phyloP scores from a whole-genome alignment of 495 filamentous ascomycete genomes.

The Arthonia radiata region DNA sequence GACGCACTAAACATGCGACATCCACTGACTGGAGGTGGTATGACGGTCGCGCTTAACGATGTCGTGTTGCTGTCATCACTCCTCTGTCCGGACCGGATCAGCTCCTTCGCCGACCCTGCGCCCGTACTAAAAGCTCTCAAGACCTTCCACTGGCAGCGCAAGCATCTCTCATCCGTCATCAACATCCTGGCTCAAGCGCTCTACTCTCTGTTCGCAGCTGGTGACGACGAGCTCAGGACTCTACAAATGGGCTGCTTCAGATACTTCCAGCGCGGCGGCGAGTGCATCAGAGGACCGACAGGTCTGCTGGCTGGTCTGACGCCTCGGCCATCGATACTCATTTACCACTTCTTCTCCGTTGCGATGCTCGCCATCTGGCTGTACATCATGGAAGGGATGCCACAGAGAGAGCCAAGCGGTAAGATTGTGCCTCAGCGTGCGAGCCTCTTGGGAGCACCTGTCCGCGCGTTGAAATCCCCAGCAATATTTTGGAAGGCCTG shows the following conservation, averaged over 20 bases:
- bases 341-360: conserved; percentile 85
- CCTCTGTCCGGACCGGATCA: conserved; percentile 38
- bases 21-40: conserved; percentile 79
- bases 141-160: conserved; percentile 69
- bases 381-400: conserved; percentile 18
- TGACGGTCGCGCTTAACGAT: conserved; percentile 88
- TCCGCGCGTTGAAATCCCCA: conserved; percentile 31
- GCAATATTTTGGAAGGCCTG: conserved; percentile 70
- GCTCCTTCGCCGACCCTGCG: conserved; percentile 38
- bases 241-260: conserved; percentile 80
- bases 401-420: background rate
- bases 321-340: conserved; percentile 48
- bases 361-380: conserved; percentile 77
- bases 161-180: conserved; percentile 59
- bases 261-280: conserved; percentile 64
- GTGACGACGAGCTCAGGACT: conserved; percentile 46
- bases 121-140: conserved; percentile 42
- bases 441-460: conserved; percentile 31
- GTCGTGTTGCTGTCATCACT: conserved; percentile 49
- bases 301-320: conserved; percentile 69
- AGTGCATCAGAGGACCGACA: conserved; percentile 47
- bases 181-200: conserved; percentile 89
- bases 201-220: conserved; percentile 72
- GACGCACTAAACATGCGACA: conserved; percentile 96
- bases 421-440: conserved; percentile 10